Base-by-base conservation (phyloP, 352 stramenopile genomes). In the Phytophthora capsici region DNA sequence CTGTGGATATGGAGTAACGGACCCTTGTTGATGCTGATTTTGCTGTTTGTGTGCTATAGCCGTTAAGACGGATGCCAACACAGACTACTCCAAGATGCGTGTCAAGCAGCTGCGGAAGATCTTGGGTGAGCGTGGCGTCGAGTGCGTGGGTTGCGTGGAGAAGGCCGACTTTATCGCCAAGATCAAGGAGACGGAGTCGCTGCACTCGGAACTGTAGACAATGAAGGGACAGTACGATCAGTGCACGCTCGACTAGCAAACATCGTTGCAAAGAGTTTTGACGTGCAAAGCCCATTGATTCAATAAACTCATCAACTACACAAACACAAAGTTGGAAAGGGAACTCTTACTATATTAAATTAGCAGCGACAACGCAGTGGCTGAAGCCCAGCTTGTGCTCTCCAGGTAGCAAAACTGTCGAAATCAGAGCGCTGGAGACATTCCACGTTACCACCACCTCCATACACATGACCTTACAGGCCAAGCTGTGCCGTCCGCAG, bases 21-120 rank as follows among this genome's bases (percentile, higher is more conserved):
- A 48, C 26, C 32, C n/a, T 45, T 32, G 28, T 23, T 56, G 34
- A 30, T 63, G 7, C 10, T 57, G 14, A 34, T 41, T 51, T 41
- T 51, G 38, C 8, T 63, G 14, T 51, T 43, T 4, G n/a, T 10
- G 1, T 46, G 10, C 17, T 62, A 32, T 43, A 96, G 93, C 94
- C 37, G 85, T 98, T 59, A 98, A 98, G 81, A 92, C 96, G 50
- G 93, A 98, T 47, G 88, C 90, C 57, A 94, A 92, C 77, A 98
- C 94, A 69, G 92, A 98, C 66, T 98, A 98, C 85, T 89, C 79
- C 34, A 98, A 97, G 79, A 73, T 98, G 70, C 91, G 93, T 58
- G 94, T 98, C 30, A 98, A 98, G 88, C 85, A 98, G 70, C 86
- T 98, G 41, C 97, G 96, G 74, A 91, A 96, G 74, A 98, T 98